Percentiles rank a stretch among this genome's conserved stretches.
phyloP scores from a whole-genome alignment of 1,284 basidiomycete species.

The Porogramme epimiltina region DNA sequence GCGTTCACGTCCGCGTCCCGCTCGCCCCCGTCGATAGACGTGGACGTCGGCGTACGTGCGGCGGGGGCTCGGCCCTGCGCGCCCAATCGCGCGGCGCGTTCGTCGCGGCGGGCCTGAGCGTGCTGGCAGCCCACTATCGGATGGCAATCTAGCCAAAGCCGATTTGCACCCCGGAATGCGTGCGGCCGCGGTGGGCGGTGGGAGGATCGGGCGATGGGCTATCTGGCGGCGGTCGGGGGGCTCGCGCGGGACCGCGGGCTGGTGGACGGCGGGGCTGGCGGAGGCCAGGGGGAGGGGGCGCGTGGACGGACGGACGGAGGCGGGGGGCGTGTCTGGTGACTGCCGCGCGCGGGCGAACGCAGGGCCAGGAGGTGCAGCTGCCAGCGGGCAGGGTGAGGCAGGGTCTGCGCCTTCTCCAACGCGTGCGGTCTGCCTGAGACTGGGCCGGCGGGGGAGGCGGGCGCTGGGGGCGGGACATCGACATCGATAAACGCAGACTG shows the following conservation, averaged over 20 bases:
- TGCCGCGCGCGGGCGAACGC: neutral
- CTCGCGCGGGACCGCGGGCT: neutral
- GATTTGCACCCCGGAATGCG: slow-evolving; percentile 23
- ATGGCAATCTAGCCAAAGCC: slow-evolving; percentile 22
- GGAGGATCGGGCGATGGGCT: slow-evolving; percentile 9
- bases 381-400: too few relatives aligned
- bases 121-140: slow-evolving; percentile 13
- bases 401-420: too few relatives aligned
- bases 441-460: neutral
- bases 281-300: neutral
- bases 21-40: too few relatives aligned
- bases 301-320: neutral
- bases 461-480: slow-evolving; percentile 9
- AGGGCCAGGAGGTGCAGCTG: too few relatives aligned
- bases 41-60: too few relatives aligned
- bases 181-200: slow-evolving; percentile 14
- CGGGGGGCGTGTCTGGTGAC: neutral
- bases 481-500: slow-evolving; percentile 23
- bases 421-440: too few relatives aligned
- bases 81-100: slow-evolving; percentile 1
- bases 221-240: neutral
- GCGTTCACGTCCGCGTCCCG: too few relatives aligned
- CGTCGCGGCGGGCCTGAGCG: neutral
- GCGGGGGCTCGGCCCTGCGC: slow-evolving; percentile 9
- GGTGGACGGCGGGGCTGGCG: neutral